Base-by-base conservation (phyloP, 352 stramenopile species). In the Globisporangium mamillatum region DNA sequence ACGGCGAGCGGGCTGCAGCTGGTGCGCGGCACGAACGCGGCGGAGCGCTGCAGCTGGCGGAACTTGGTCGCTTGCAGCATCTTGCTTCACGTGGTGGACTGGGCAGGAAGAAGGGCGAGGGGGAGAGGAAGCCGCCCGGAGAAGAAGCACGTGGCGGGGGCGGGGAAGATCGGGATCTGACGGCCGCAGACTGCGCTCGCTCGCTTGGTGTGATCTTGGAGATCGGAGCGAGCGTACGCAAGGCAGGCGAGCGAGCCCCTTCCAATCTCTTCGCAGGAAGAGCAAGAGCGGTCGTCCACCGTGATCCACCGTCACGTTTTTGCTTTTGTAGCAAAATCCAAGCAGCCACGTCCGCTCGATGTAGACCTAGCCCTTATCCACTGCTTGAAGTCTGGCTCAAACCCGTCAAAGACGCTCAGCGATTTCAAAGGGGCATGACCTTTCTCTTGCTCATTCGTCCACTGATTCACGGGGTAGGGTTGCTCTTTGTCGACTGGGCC, bases 51-150 rank as follows among this genome's bases (percentile, higher is more conserved):
- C 63, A 86, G 72, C 64, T 78, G 73, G 70, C 80, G 82, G 71
- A 86, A 77, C 74, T 86, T 80, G 70, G 82, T 80, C 55, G 73
- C 76, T 81, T 84, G 82, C 76, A 88, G 80, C 80, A 88, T 90
- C 66, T 66, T 38, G 32, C 32, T 38, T 58, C 18, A 20, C 8
- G 22, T 56, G 34, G 56, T 36, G 22, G 8, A 50, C 41, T 25
- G 7, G 32, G 10, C 38, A 46, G 38, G 12, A 46, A 18, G 10
- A n/a, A 29, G n/a, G 16, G 14, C 24, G 60, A 16, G 29, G 29
- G 8, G 29, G 59, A 8, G 46, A 32, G 7, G 32, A 24, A 36
- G 32, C 32, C 46, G 53, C 25, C 25, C 53, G 24, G 25, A 22
- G 16, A 14, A 29, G 25, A 38, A 32, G 54, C 27, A 32, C 25